Evolutionary conservation across 306 rosid genomes (phyloP).

Genomic region (Rosa persica): DNA sequence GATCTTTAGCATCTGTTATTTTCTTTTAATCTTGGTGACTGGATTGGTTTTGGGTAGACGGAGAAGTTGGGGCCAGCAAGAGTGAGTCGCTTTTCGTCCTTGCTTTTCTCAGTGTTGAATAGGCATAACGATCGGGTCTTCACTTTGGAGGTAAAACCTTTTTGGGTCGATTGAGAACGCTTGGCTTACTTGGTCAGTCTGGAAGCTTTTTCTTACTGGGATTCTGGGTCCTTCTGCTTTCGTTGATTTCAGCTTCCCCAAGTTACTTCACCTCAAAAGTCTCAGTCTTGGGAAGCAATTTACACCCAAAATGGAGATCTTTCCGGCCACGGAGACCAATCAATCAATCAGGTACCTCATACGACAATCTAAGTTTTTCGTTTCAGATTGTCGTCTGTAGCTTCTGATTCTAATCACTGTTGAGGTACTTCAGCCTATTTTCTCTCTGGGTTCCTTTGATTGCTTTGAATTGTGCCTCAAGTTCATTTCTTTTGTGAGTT

Average conservation of each 20-base stretch:
- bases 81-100: too few species aligned
- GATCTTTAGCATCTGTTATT: too few species aligned
- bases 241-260: neutral
- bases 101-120: too few species aligned
- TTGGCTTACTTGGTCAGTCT: neutral
- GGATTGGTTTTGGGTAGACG: too few species aligned
- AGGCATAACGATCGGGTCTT: too few species aligned
- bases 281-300: neutral
- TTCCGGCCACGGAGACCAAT: neutral
- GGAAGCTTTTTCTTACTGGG: neutral
- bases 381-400: neutral
- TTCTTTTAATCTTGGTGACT: too few species aligned
- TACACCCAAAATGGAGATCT: neutral
- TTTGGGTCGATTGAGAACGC: neutral
- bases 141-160: too few species aligned
- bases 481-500: neutral
- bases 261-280: neutral
- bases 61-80: too few species aligned
- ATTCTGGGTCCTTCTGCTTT: neutral
- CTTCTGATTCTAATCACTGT: neutral
- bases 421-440: neutral
- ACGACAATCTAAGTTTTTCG: neutral
- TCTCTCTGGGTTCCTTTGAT: neutral
- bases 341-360: conserved; percentile 8
- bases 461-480: neutral